These are phyloP conservation scores for Diatrype stigma DNA, from an alignment of 2,329 filamentous ascomycete genomes.

Conservation along the genomic window DNA sequence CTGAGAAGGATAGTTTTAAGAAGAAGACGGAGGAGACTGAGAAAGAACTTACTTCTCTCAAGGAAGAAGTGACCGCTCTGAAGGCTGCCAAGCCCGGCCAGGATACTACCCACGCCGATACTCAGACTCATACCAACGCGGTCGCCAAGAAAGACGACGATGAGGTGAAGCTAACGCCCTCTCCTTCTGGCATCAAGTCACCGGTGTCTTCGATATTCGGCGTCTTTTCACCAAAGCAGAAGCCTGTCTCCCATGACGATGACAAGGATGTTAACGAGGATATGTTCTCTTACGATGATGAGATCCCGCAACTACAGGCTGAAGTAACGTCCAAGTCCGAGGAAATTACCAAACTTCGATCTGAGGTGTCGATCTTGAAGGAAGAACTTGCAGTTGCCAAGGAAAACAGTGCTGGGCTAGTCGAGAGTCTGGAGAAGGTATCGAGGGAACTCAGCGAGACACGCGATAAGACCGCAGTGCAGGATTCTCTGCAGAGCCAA, in stretches of 20 bases:
- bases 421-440: conserved; percentile 62
- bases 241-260: conserved; percentile 30
- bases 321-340: conserved; percentile 67
- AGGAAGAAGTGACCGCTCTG: conserved; percentile 57
- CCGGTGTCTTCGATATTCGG: conserved; percentile 44
- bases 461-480: conserved; percentile 34
- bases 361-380: conserved; percentile 64
- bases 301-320: conserved; percentile 75
- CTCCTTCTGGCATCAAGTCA: conserved; percentile 36
- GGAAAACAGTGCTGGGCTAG: conserved; percentile 65
- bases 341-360: conserved; percentile 66
- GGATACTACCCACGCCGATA: conserved; percentile 6
- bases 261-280: conserved; percentile 53
- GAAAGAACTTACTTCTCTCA: conserved; percentile 56
- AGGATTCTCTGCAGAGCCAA: conserved; percentile 45
- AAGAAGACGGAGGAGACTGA: conserved; percentile 69
- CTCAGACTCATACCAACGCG: conserved; percentile 5
- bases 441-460: conserved; percentile 57
- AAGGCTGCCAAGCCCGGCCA: conserved; percentile 30
- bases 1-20: conserved; percentile 75
- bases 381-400: conserved; percentile 67
- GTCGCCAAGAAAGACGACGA: conserved; percentile 28
- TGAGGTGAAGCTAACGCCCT: conserved; percentile 15
- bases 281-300: conserved; percentile 89
- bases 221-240: conserved; percentile 46